Percentiles rank a stretch among this genome's conserved stretches.
phyloP scores from a whole-genome alignment of 202 grass and related monocot species.

The Schoenoplectus tabernaemontani region DNA sequence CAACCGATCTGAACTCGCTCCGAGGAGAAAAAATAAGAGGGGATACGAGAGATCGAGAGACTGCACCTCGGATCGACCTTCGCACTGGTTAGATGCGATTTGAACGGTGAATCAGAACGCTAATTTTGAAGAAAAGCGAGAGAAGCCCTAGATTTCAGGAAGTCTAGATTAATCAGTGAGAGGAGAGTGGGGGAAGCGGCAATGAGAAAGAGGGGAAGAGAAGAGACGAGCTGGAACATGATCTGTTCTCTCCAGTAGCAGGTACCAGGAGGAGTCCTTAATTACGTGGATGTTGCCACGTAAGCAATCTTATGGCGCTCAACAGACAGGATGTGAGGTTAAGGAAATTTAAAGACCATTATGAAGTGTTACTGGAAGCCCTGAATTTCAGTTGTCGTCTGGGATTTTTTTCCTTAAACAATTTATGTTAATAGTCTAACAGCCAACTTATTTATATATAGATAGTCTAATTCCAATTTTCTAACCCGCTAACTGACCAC shows the following conservation, averaged over 20 bases:
- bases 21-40: neutral
- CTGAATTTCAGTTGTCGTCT: neutral
- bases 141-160: slow-evolving; percentile 24
- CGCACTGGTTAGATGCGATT: neutral
- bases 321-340: neutral
- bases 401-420: no score
- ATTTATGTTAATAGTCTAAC: no score
- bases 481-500: no score
- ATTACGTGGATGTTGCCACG: neutral
- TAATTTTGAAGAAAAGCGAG: slow-evolving; percentile 14
- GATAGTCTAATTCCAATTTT: no score
- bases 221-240: slow-evolving; percentile 11
- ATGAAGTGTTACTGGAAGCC: neutral
- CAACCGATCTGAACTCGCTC: neutral
- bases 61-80: slow-evolving; percentile 27
- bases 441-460: no score
- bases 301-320: neutral
- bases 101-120: slow-evolving; percentile 7
- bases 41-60: neutral
- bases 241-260: neutral
- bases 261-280: neutral
- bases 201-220: slow-evolving; percentile 16
- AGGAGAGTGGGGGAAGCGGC: slow-evolving; percentile 9
- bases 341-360: neutral
- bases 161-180: slow-evolving; percentile 7